Evolutionary conservation across 2,329 filamentous ascomycete genomes (phyloP).

Genomic region (Trichophyton benhamiae): DNA sequence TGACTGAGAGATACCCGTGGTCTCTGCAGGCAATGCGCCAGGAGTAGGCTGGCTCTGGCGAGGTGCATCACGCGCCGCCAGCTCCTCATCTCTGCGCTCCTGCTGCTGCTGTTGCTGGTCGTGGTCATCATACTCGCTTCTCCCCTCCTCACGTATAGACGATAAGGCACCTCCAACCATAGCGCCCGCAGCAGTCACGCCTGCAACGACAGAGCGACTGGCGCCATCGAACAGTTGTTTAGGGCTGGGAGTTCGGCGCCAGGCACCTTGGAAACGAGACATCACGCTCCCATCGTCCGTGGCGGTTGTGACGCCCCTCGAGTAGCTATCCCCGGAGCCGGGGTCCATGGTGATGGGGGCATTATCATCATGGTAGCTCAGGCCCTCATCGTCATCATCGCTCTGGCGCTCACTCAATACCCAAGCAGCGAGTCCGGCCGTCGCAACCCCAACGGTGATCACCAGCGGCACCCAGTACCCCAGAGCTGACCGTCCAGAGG

Average conservation of each 20-base stretch:
- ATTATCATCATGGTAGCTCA: constrained; percentile 29
- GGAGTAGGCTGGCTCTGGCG: neutral
- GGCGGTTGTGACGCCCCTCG: constrained; percentile 23
- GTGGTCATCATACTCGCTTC: constrained; percentile 54
- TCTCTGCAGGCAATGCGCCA: constrained; percentile 11
- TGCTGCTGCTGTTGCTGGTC: neutral
- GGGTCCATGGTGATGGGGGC: constrained; percentile 19
- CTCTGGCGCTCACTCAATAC: constrained; percentile 80
- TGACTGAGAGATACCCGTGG: constrained; percentile 19
- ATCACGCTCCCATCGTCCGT: constrained; percentile 50
- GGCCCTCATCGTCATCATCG: constrained; percentile 55
- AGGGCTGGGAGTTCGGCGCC: constrained; percentile 71
- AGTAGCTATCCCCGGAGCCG: constrained; percentile 14
- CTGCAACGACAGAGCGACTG: constrained; percentile 66
- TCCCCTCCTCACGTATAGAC: constrained; percentile 73
- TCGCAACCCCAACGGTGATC: constrained; percentile 76
- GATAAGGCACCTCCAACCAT: constrained; percentile 71
- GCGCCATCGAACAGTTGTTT: constrained; percentile 80
- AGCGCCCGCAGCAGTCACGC: constrained; percentile 70
- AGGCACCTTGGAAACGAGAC: constrained; percentile 64
- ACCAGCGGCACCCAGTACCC: constrained; percentile 82
- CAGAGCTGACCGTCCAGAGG: constrained; percentile 29
- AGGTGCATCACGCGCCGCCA: neutral
- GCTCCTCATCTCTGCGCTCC: neutral
- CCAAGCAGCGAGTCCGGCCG: constrained; percentile 78